Conservation (phyloP, 2,329 filamentous ascomycete species). For the Ceratocystis smalleyi region DNA sequence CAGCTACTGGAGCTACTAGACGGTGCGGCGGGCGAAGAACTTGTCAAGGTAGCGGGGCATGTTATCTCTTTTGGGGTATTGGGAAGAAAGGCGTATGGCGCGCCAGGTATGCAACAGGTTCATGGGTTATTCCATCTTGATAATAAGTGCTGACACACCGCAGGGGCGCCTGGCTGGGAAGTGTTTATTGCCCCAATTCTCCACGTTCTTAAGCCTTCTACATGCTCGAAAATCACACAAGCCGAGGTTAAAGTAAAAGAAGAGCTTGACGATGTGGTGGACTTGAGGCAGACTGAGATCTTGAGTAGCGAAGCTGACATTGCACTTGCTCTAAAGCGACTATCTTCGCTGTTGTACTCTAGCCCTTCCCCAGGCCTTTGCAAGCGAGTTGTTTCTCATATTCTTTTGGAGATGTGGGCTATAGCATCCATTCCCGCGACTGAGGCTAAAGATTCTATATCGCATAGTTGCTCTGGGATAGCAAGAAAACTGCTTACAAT, state of each 20-base stretch:
- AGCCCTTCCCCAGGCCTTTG: constrained; percentile 53
- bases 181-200: constrained; percentile 45
- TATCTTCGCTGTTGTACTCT: constrained; percentile 42
- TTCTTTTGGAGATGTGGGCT: constrained; percentile 49
- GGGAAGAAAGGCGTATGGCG: constrained; percentile 46
- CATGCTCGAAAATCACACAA: constrained; percentile 15
- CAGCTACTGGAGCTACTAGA: constrained; percentile 49
- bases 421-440: constrained; percentile 29
- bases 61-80: constrained; percentile 53
- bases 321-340: constrained; percentile 35
- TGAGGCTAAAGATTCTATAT: constrained; percentile 28
- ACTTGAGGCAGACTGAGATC: constrained; percentile 30
- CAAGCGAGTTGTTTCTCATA: constrained; percentile 41
- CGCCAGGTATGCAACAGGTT: constrained; percentile 33
- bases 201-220: constrained; percentile 33
- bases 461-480: constrained; percentile 30
- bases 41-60: constrained; percentile 43
- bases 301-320: constrained; percentile 36
- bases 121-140: background rate
- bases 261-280: constrained; percentile 27
- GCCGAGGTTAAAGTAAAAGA: constrained; percentile 18
- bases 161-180: constrained; percentile 45
- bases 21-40: constrained; percentile 40
- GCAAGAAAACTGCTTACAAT: constrained; percentile 38
- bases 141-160: background rate